Evolutionary conservation across 441 rosid species (phyloP), one percentile per base, ranked within the genome.

Genomic region (Theobroma grandiflorum): DNA sequence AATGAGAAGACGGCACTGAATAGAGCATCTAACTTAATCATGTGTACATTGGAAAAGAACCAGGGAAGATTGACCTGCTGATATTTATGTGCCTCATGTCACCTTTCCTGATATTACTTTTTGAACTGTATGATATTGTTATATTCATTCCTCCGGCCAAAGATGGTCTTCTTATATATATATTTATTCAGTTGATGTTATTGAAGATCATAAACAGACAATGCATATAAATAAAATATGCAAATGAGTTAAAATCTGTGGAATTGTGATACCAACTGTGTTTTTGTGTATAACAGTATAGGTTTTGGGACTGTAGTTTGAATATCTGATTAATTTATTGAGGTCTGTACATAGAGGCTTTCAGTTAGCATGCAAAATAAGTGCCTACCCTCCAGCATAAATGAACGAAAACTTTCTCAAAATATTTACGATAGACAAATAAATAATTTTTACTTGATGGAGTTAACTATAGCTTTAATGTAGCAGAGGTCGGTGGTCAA

Each of bases 191-290:
- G 37, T 45, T 68, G 8, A 45, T 43, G 11, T 66, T 68, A 22
- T 45, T 5, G 37, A 43, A 68, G 72, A 42, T 8, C 52, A 42
- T 42, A 66, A 6, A 8, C 26, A 42, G 33, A 37, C 16, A 40
- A 49, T 22, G 18, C 11, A 4, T 47, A 20, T 45, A 47, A 69
- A 12, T 5, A 45, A 45, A 12, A 22, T 2, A 45, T 65, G 38
- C 37, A 69, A 69, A 69, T 69, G 37, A 69, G 57, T 69, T 45
- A 10, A 12, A 45, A 69, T 69, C 20, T 47, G n/a, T 47, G 6
- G 4, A 26, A 45, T 7, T 47, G 38, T 47, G 57, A 50, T 45
- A 6, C 14, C 8, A 47, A 68, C n/a, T 14, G 18, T 50, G 55
- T 14, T 33, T 33, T 6, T n/a, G 8, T 8, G 38, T 22, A 26